Percentiles rank a stretch among this genome's conserved stretches.
Evolutionary conservation across 805 yeast genomes (phyloP).

Genomic region (Metschnikowia orientalis): DNA sequence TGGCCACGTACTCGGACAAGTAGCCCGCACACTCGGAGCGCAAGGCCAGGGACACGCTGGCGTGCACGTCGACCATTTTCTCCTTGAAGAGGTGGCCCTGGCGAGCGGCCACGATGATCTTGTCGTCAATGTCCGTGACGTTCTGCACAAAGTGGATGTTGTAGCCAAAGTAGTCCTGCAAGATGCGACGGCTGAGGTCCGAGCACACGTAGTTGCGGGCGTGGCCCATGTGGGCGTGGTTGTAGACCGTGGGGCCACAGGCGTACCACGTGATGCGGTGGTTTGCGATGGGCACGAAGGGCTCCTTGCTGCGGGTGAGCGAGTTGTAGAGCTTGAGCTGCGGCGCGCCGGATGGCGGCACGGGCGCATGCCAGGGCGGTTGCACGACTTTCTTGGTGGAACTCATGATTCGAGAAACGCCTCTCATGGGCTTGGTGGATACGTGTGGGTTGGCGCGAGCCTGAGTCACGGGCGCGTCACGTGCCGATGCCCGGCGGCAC

Average conservation of each 20-base stretch:
- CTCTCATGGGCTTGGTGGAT: no score
- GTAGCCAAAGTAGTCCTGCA: constrained; percentile 90
- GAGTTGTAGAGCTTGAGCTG: constrained; percentile 71
- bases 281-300: constrained; percentile 64
- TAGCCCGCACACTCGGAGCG: constrained; percentile 37
- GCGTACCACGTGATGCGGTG: constrained; percentile 87
- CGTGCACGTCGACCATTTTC: constrained; percentile 34
- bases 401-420: constrained; percentile 15
- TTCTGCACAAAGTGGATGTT: constrained; percentile 86
- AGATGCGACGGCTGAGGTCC: constrained; percentile 85
- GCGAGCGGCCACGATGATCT: constrained; percentile 91
- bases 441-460: no score
- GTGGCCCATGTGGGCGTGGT: constrained; percentile 96
- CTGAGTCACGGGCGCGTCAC: no score
- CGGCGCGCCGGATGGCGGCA: constrained; percentile 19
- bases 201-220: constrained; percentile 95
- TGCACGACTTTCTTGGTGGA: constrained; percentile 32
- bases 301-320: constrained; percentile 74
- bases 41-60: constrained; percentile 32
- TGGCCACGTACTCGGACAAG: constrained; percentile 45
- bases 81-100: constrained; percentile 76
- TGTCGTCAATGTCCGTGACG: constrained; percentile 98
- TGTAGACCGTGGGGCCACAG: constrained; percentile 98
- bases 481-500: no score
- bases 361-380: constrained; percentile 34